Evolutionary conservation across 805 yeast species (phyloP).

Genomic region (Sungouiella blattae): DNA sequence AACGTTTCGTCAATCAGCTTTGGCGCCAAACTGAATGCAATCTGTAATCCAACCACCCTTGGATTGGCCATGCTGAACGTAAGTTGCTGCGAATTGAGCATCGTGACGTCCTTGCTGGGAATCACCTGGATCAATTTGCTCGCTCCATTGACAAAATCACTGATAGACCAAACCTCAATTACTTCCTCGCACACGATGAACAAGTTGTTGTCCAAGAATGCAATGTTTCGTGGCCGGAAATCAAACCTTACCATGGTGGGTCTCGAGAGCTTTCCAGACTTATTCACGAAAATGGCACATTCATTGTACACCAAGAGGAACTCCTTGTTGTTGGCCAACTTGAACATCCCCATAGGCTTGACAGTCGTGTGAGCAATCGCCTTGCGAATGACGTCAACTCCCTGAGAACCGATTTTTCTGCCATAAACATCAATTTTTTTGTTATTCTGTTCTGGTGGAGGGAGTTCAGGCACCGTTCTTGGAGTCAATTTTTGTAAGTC

Average conservation of each 20-base stretch:
- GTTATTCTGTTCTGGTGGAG: constrained; percentile 10
- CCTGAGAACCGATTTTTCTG: constrained; percentile 16
- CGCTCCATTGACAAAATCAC: constrained; percentile 40
- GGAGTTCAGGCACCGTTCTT: constrained; percentile 55
- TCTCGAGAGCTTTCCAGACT: constrained; percentile 51
- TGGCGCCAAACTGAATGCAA: constrained; percentile 35
- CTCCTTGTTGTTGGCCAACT: constrained; percentile 49
- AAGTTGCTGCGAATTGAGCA: constrained; percentile 21
- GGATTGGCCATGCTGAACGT: constrained; percentile 62
- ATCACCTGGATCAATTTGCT: constrained; percentile 62
- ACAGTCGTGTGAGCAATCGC: constrained; percentile 36
- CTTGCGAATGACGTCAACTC: constrained; percentile 39
- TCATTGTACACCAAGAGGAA: constrained; percentile 66
- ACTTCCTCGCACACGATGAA: constrained; percentile 59
- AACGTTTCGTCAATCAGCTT: neutral
- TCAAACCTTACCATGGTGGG: constrained; percentile 41
- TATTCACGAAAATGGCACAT: constrained; percentile 64
- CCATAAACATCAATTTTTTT: constrained; percentile 30
- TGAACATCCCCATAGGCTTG: constrained; percentile 62
- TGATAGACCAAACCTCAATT: constrained; percentile 64
- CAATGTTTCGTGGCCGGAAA: constrained; percentile 34
- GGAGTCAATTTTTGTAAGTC: constrained; percentile 57
- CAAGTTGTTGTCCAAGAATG: constrained; percentile 31
- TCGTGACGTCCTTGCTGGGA: constrained; percentile 60
- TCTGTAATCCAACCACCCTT: constrained; percentile 54